Percentiles rank a stretch among this genome's conserved stretches.
These are phyloP conservation scores for Cyclotella distinguenda DNA, from an alignment of 108 stramenopile species.

Conservation along the genomic window DNA sequence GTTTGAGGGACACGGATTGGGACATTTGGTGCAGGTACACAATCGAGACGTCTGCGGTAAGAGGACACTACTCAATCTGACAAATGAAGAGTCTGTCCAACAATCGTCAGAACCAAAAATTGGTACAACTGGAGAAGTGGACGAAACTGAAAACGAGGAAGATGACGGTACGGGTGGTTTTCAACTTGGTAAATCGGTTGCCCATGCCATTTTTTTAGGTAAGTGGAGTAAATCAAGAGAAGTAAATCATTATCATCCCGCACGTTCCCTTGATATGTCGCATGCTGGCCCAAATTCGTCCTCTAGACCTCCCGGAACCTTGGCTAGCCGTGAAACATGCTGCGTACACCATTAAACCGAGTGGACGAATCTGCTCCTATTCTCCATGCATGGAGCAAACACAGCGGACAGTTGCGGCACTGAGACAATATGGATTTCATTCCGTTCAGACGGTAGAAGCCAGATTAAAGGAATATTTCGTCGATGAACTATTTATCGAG, in stretches of 20 bases:
- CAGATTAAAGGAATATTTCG: slow-evolving; percentile 77
- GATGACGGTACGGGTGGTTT: slow-evolving; percentile 64
- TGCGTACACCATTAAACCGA: slow-evolving; percentile 65
- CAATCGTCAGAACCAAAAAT: slow-evolving; percentile 2
- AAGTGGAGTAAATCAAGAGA: too few species aligned
- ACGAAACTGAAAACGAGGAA: slow-evolving; percentile 6
- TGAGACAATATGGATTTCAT: slow-evolving; percentile 77
- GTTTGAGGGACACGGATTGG: slow-evolving; percentile 76
- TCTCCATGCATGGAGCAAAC: slow-evolving; percentile 96
- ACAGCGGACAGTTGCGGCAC: slow-evolving; percentile 60
- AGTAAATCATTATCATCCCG: too few species aligned
- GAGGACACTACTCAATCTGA: not conserved
- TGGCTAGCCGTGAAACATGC: slow-evolving; percentile 92
- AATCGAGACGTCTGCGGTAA: slow-evolving; percentile 89
- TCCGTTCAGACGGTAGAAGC: slow-evolving; percentile 85
- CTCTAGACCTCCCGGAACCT: slow-evolving; percentile 94
- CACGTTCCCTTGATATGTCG: too few species aligned
- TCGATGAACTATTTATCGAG: slow-evolving; percentile 68
- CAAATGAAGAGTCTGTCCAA: not conserved
- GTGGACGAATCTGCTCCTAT: slow-evolving; percentile 82
- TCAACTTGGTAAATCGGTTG: slow-evolving; percentile 56
- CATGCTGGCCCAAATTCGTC: too few species aligned
- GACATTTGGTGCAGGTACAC: slow-evolving; percentile 71
- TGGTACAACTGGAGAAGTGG: too few species aligned
- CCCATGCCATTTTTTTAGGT: slow-evolving; percentile 93